Conservation (phyloP, 495 filamentous ascomycete species). For the Penicillium bovifimosum region DNA sequence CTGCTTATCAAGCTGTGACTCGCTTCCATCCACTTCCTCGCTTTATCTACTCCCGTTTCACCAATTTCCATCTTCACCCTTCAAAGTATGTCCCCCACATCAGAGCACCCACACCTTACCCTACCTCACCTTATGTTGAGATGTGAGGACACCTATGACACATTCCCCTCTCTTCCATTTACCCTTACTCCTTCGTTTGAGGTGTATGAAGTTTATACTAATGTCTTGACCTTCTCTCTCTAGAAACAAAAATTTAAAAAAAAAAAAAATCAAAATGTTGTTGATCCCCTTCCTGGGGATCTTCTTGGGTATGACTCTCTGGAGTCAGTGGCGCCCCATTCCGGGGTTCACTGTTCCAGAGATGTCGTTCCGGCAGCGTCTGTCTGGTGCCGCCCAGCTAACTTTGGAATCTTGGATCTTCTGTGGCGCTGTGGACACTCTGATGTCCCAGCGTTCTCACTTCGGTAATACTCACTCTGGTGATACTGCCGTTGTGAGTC, state of each 20-base stretch:
- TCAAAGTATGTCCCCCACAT: not conserved
- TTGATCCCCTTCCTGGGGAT: constrained; percentile 7
- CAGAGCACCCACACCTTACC: not conserved
- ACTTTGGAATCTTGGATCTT: not conserved
- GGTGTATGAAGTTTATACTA: not conserved
- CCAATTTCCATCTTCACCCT: not conserved
- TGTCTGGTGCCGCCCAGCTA: constrained; percentile 1
- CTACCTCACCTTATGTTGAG: not conserved
- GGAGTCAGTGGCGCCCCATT: constrained; percentile 5
- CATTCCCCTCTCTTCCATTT: too few species aligned
- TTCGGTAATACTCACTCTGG: not conserved
- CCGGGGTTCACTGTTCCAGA: constrained; percentile 7
- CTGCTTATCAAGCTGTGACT: not conserved
- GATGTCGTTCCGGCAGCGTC: not conserved
- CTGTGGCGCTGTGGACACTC: not conserved
- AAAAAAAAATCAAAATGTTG: constrained; percentile 3
- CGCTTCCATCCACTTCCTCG: not conserved
- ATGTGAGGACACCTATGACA: not conserved
- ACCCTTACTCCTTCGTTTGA: not conserved
- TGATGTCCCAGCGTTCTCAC: not conserved
- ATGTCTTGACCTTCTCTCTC: not conserved
- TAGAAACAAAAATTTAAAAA: not conserved
- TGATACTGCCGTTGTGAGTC: not conserved
- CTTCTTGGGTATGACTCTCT: constrained; percentile 7
- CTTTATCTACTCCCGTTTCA: not conserved